Evolutionary conservation across 2,329 filamentous ascomycete species (phyloP), one percentile per base, ranked within the genome.

Genomic region (Harringtonia lauricola): DNA sequence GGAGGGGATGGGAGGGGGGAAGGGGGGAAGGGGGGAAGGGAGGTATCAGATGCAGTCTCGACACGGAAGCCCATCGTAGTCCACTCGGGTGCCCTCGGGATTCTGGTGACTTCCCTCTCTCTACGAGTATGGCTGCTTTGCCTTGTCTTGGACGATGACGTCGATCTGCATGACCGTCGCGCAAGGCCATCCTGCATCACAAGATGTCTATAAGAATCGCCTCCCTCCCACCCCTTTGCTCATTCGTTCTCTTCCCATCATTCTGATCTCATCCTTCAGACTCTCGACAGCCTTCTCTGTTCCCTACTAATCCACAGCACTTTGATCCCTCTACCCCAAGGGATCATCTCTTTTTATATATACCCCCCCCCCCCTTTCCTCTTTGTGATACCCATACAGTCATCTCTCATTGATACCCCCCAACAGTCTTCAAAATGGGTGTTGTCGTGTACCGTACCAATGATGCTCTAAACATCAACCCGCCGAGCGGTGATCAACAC

Each of bases 381-480:
- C 24, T 26, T 7, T 26, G 6, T 26, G 24, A 26, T n/a, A 29
- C 22, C 24, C 15, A 17, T 35, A 18, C 15, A 5, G 8, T 31
- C 30, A 8, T 31, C 30, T 22, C 12, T 21, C n/a, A 15, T 15
- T 42, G 3, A 13, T 15, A 15, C 28, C 18, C n/a, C 10, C 21
- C 17, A 2, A 22, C 21, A 19, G 30, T 22, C 3, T 22, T 46
- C 46, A 52, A 45, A 37, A 66, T 66, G 64, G 48, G 51, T 26
- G 42, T 52, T 41, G 48, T 66, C 21, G 42, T 53, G n/a, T 15
- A 49, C 29, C 56, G 62, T 43, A 57, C 47, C 36, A 74, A 75
- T 57, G 60, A 68, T 36, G 70, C 68, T 19, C 59, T 76, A 31
- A 48, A 59, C 29, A 54, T 64, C 57, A 72, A 76, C 59, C 68